phyloP scores from a whole-genome alignment of 1,284 basidiomycete genomes.

The Cryptococcus jaspeensis region DNA sequence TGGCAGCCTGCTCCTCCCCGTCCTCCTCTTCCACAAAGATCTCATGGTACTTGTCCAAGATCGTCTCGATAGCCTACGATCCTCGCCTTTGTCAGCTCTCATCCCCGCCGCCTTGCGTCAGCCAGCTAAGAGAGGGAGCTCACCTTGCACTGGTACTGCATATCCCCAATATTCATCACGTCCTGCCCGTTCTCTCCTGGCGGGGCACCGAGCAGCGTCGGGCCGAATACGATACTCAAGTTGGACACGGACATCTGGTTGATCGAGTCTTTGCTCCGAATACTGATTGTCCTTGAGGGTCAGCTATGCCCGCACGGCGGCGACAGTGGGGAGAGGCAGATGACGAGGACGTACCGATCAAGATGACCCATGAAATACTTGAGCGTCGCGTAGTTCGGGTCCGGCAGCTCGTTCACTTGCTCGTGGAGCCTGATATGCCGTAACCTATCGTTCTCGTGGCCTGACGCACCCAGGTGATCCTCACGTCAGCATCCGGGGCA shows the following conservation, averaged over 20 bases:
- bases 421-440: slow-evolving; percentile 95
- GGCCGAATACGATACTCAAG: slow-evolving; percentile 94
- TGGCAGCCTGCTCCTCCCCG: slow-evolving; percentile 3
- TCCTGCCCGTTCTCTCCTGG: slow-evolving; percentile 52
- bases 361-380: slow-evolving; percentile 95
- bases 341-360: slow-evolving; percentile 62
- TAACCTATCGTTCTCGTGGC: slow-evolving; percentile 87
- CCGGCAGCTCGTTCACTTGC: slow-evolving; percentile 94
- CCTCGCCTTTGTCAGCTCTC: slow-evolving; percentile 1
- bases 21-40: slow-evolving; percentile 73
- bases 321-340: background rate
- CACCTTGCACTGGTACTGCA: slow-evolving; percentile 66
- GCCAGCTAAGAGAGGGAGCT: slow-evolving; percentile 14
- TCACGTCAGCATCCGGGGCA: background rate
- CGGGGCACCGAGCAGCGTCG: slow-evolving; percentile 76
- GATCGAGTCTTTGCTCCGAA: slow-evolving; percentile 67
- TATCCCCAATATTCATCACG: slow-evolving; percentile 58
- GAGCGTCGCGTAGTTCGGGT: slow-evolving; percentile 95
- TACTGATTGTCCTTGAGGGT: slow-evolving; percentile 53
- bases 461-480: slow-evolving; percentile 52
- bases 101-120: background rate
- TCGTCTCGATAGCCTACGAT: slow-evolving; percentile 75
- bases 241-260: slow-evolving; percentile 96
- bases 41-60: slow-evolving; percentile 78
- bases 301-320: background rate